Evolutionary conservation across 228 moss, liverwort and hornwort genomes (phyloP).

Genomic region (Sphagnum fallax): DNA sequence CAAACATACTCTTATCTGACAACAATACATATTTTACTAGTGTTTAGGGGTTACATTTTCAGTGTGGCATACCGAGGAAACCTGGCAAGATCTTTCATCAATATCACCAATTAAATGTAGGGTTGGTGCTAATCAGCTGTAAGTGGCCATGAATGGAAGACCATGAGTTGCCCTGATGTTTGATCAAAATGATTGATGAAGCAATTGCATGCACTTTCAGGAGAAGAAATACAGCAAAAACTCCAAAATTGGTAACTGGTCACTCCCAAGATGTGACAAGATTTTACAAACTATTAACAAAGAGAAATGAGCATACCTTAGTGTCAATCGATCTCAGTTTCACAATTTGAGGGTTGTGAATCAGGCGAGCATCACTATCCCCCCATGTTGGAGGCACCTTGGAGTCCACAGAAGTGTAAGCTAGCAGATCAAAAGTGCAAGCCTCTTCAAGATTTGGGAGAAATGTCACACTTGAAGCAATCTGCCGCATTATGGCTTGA

Average conservation of each 20-base stretch:
- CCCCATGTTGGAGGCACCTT: slow-evolving; percentile 89
- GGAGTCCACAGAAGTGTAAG: slow-evolving; percentile 57
- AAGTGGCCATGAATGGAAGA: too few species aligned
- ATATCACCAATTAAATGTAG: not conserved
- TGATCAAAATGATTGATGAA: too few species aligned
- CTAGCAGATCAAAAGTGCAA: slow-evolving; percentile 92
- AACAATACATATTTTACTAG: not conserved
- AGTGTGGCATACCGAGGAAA: not conserved
- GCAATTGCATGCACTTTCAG: not conserved
- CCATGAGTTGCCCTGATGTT: too few species aligned
- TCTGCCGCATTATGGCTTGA: slow-evolving; percentile 91
- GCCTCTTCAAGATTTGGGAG: slow-evolving; percentile 92
- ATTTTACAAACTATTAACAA: not conserved
- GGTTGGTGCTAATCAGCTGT: too few species aligned
- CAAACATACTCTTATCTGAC: too few species aligned
- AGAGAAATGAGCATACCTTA: slow-evolving; percentile 36
- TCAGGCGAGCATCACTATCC: slow-evolving; percentile 89
- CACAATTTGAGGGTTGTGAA: slow-evolving; percentile 82
- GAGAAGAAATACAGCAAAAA: not conserved
- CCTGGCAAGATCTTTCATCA: not conserved
- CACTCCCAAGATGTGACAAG: not conserved
- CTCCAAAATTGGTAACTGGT: not conserved
- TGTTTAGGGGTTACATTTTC: not conserved
- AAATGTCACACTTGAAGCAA: slow-evolving; percentile 83
- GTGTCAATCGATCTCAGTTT: slow-evolving; percentile 87